Percentiles rank a stretch among this genome's conserved stretches.
These are phyloP conservation scores for Geotrichum cucujoidarum DNA, from an alignment of 1,139 yeast genomes.

Conservation along the genomic window DNA sequence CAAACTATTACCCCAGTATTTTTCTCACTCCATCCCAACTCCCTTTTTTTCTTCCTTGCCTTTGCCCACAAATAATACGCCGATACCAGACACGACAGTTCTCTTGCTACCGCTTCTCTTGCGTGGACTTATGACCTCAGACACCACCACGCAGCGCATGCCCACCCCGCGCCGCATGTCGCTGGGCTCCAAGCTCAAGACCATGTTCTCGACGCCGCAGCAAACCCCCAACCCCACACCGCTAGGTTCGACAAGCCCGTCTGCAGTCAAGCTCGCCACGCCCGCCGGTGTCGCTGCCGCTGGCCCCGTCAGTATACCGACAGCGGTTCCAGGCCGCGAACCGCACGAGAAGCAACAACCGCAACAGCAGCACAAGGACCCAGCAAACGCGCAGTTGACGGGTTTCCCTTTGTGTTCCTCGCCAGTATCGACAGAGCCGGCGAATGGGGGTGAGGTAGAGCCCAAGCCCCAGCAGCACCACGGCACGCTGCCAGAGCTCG, in stretches of 20 bases:
- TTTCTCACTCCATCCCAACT: neutral
- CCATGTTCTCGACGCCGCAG: constrained; percentile 21
- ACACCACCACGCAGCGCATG: neutral
- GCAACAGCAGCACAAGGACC: too few relatives aligned
- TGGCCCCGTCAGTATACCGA: neutral
- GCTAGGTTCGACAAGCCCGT: neutral
- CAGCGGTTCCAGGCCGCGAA: neutral
- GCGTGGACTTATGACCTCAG: neutral
- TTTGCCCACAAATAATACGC: too few relatives aligned
- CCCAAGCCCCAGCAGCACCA: too few relatives aligned
- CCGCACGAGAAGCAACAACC: too few relatives aligned
- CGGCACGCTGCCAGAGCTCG: too few relatives aligned
- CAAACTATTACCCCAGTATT: neutral
- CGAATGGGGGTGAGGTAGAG: too few relatives aligned
- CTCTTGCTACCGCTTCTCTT: too few relatives aligned
- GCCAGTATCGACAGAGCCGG: too few relatives aligned
- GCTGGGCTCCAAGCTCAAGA: constrained; percentile 25
- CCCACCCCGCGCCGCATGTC: constrained; percentile 16
- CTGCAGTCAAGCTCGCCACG: neutral
- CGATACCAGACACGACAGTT: too few relatives aligned
- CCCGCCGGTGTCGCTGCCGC: neutral
- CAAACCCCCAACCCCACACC: neutral
- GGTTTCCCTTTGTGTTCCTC: too few relatives aligned
- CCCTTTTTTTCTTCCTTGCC: too few relatives aligned
- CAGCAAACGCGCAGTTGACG: too few relatives aligned